Base-by-base conservation (phyloP, 2,329 filamentous ascomycete species). In the Akanthomyces muscarius region DNA sequence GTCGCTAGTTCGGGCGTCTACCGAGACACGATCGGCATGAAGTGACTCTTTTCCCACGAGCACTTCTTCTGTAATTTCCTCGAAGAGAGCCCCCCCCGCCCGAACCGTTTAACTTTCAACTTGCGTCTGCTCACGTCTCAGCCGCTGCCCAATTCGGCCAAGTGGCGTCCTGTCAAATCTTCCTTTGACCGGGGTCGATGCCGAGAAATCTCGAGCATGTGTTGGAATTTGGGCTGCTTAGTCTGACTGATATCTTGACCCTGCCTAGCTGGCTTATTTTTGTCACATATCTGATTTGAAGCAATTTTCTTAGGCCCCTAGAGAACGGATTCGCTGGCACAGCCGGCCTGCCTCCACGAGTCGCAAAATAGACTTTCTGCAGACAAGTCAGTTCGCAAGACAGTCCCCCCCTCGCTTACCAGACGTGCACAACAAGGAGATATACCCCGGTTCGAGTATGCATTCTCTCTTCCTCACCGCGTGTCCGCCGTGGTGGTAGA, bases 41-140 rank as follows among this genome's bases (percentile, higher is more conserved):
- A 30, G 38, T 23, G 18, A 23, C 23, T 28, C 16, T 30, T 28
- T 47, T 5, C 14, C 41, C n/a, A 28, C 53, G 11, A 25, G 8
- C 23, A 42, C 10, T 36, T 36, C 33, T 36, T 36, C 8, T 36
- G 50, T 18, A 21, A 38, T 53, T 53, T 13, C 21, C 25, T n/a
- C 28, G 11, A 18, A 36, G 10, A 10, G 14, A 16, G 14, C 10
- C 21, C 14, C 21, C 14, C 28, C 10, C 30, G 18, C 30, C 38
- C 42, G 14, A 6, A 18, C 6, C 10, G 11, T 53, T 61, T 45
- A 21, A 36, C 47, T 52, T 45, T 61, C 21, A 23, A 8, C 45
- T 14, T 59, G 56, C 56, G 50, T 59, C 33, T 50, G 44, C 10
- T 38, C 55, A 58, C 36, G 30, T 47, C 45, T 59, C 56, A 59